Evolutionary conservation across 805 yeast genomes (phyloP), one percentile per base, ranked within the genome.

Genomic region (Kuraishia cidri): DNA sequence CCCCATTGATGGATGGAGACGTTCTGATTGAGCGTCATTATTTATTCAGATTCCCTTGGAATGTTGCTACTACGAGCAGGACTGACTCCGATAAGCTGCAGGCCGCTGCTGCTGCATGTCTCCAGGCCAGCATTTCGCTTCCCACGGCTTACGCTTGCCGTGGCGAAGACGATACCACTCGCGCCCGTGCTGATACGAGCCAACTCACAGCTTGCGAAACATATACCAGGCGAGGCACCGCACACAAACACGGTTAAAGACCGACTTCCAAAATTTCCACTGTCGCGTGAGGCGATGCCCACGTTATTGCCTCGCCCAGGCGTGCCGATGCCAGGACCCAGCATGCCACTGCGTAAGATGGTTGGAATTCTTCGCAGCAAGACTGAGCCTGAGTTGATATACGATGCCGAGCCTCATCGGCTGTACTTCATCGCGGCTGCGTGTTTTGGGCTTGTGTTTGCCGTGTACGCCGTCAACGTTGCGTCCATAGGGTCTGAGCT

Each of bases 321-420:
- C 10, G 84, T 81, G 8, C 95, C 95, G 7, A 69, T 75, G 23
- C 82, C 83, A 3, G 73, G 80, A 1, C 65, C 68, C 24, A 45
- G 53, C 18, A 55, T 70, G 47, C 62, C 75, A 4, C 69, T 85
- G 41, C 58, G 72, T 5, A 79, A 79, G 48, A 75, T 85, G 57
- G 60, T 79, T 44, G 67, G 68, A 36, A 65, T 71, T 8, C 57
- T 84, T 38, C 61, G 67, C 37, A 19, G 29, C 20, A 72, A 77
- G 43, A 57, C 55, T 9, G 66, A 69, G 30, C 90, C 90, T 1
- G 94, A 83, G 46, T 60, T 84, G 34, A 66, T 84, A 28, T 85
- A 84, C 54, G 90, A 83, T 60, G 75, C 87, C 17, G 94, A 85
- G 54, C 83, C 92, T 0, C 94, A 85, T 49, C 62, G 81, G 36